phyloP scores from a whole-genome alignment of 192 early-diverging fungal genomes.

The Coemansia sp. region DNA sequence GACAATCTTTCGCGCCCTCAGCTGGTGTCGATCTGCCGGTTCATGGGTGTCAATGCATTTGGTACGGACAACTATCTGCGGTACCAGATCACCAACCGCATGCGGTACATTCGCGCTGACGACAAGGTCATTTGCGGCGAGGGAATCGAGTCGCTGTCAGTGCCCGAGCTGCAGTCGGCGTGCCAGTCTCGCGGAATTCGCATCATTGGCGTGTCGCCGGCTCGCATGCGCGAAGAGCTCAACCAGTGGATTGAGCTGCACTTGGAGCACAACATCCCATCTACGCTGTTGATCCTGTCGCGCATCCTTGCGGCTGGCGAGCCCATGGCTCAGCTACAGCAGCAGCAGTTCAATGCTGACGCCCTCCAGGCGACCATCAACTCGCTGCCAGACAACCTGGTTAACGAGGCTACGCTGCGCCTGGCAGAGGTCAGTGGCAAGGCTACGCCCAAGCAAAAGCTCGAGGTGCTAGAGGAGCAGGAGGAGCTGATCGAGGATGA shows the following conservation, averaged over 20 bases:
- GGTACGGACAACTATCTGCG: slow-evolving; percentile 96
- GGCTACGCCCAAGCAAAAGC: slow-evolving; percentile 91
- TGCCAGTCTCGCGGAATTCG: slow-evolving; percentile 90
- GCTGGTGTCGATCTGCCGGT: slow-evolving; percentile 92
- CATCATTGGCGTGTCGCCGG: slow-evolving; percentile 86
- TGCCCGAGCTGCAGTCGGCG: slow-evolving; percentile 87
- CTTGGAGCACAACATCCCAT: slow-evolving; percentile 88
- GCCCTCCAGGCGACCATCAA: slow-evolving; percentile 92
- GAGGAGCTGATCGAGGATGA: slow-evolving; percentile 97
- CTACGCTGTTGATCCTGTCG: slow-evolving; percentile 86
- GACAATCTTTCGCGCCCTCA: slow-evolving; percentile 93
- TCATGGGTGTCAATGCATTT: slow-evolving; percentile 96
- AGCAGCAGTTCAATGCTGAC: slow-evolving; percentile 68
- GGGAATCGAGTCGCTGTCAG: slow-evolving; percentile 85
- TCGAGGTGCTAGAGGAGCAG: slow-evolving; percentile 93
- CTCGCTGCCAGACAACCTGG: slow-evolving; percentile 88
- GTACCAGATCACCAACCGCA: slow-evolving; percentile 87
- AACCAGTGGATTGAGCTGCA: slow-evolving; percentile 96
- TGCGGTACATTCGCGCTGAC: slow-evolving; percentile 85
- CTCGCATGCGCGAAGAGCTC: slow-evolving; percentile 85
- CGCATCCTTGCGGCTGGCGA: slow-evolving; percentile 81
- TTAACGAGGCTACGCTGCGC: slow-evolving; percentile 84
- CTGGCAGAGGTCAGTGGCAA: slow-evolving; percentile 87
- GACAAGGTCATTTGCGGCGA: slow-evolving; percentile 86
- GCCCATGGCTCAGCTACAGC: slow-evolving; percentile 74